These are phyloP conservation scores for Phanerochaete carnosa DNA, from an alignment of 768 basidiomycete genomes.

Conservation along the genomic window DNA sequence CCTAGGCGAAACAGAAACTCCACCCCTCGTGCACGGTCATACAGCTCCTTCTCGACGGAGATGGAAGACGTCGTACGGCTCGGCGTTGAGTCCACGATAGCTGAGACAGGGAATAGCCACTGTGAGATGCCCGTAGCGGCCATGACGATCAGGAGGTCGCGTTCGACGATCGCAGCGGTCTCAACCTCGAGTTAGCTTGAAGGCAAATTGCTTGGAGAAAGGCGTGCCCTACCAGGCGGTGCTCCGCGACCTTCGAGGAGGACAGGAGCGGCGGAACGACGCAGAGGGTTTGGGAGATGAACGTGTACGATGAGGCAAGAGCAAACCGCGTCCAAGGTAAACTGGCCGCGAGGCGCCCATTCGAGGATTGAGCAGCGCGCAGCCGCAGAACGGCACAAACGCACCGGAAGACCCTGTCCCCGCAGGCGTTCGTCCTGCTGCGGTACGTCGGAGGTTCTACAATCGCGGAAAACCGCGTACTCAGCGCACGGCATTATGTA, in stretches of 20 bases:
- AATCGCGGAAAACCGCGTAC: background rate
- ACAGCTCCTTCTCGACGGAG: conserved; percentile 62
- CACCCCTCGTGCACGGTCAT: conserved; percentile 76
- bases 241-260: background rate
- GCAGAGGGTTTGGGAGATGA: background rate
- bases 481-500: conserved; percentile 1
- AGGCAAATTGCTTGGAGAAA: background rate
- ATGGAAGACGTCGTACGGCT: conserved; percentile 44
- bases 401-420: conserved; percentile 5
- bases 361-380: background rate
- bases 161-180: background rate
- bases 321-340: background rate
- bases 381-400: conserved; percentile 1
- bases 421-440: background rate
- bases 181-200: background rate
- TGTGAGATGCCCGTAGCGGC: conserved; percentile 37
- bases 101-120: conserved; percentile 68
- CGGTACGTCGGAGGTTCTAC: background rate
- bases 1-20: conserved; percentile 86
- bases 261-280: background rate
- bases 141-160: conserved; percentile 8
- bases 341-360: conserved; percentile 2
- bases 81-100: conserved; percentile 53
- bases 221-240: background rate
- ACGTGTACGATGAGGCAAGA: background rate